A percentile compares a stretch with the other conserved stretches of the same genome.
These are phyloP conservation scores for Elasticomyces elasticus DNA, from an alignment of 495 filamentous ascomycete genomes.

Conservation along the genomic window DNA sequence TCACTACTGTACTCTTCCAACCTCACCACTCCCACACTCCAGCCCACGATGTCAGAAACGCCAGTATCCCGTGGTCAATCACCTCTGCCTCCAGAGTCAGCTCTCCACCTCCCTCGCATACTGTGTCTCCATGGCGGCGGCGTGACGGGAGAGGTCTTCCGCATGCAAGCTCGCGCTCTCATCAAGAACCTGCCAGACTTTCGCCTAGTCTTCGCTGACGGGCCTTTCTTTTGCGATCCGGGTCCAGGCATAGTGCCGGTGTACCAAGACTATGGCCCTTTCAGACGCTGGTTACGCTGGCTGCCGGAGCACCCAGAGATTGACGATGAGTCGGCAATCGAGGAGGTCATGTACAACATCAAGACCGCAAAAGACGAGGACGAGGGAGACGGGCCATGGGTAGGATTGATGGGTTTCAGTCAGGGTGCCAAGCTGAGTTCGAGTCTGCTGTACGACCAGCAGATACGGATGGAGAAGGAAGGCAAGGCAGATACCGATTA, in stretches of 20 bases:
- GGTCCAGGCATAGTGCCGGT: conserved; percentile 44
- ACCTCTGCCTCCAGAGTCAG: not conserved
- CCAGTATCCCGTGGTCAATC: not conserved
- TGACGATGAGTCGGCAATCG: conserved; percentile 34
- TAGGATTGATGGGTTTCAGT: conserved; percentile 44
- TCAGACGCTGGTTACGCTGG: conserved; percentile 49
- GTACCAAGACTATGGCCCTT: conserved; percentile 47
- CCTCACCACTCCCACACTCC: not conserved
- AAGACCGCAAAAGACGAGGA: conserved; percentile 30
- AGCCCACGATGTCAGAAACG: not conserved
- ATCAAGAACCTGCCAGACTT: conserved; percentile 41
- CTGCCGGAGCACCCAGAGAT: conserved; percentile 37
- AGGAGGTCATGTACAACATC: conserved; percentile 31
- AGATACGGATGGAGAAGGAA: conserved; percentile 26
- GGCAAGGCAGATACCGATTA: conserved; percentile 25
- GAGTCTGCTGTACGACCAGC: conserved; percentile 36
- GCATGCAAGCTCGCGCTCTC: conserved; percentile 46
- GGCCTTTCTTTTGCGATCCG: conserved; percentile 41
- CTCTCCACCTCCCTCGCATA: conserved; percentile 40
- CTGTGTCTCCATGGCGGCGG: conserved; percentile 63
- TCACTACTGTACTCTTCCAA: not conserved
- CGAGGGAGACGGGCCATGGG: conserved; percentile 43
- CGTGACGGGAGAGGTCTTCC: conserved; percentile 51
- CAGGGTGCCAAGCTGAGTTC: conserved; percentile 54
- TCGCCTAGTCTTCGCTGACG: conserved; percentile 52